These are phyloP conservation scores for Pseudonitzschia multistriata DNA, from an alignment of 108 stramenopile species.

Conservation along the genomic window DNA sequence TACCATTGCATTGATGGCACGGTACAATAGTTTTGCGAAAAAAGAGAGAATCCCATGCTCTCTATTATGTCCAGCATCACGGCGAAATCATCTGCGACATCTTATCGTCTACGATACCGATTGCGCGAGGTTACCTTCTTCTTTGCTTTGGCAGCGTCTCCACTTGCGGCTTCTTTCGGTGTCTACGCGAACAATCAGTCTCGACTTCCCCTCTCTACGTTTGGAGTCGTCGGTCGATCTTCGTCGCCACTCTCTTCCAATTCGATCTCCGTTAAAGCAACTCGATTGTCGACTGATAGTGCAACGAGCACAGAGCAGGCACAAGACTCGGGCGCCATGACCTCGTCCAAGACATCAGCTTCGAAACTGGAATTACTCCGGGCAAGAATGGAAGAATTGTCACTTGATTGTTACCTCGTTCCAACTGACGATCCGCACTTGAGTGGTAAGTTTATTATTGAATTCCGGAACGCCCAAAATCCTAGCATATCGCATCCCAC, in stretches of 20 bases:
- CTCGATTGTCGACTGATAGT: not conserved
- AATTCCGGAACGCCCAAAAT: not conserved
- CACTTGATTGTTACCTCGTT: slow-evolving; percentile 74
- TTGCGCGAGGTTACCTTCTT: slow-evolving; percentile 4
- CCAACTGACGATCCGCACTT: slow-evolving; percentile 90
- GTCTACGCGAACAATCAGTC: slow-evolving; percentile 10
- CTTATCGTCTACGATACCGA: not conserved
- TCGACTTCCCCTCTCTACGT: not conserved
- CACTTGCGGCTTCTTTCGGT: slow-evolving; percentile 5
- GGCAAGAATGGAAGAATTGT: slow-evolving; percentile 53
- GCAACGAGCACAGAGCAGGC: slow-evolving; percentile 10
- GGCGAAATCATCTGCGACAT: not conserved
- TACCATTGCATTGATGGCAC: no score
- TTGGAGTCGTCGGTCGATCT: slow-evolving; percentile 1
- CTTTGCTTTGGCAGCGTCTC: slow-evolving; percentile 25
- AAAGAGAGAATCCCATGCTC: not conserved
- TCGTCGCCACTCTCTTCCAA: not conserved
- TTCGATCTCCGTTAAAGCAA: not conserved
- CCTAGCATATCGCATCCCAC: not conserved
- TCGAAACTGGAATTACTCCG: slow-evolving; percentile 57
- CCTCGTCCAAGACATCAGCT: slow-evolving; percentile 39
- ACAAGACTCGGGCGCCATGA: not conserved
- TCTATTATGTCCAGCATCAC: not conserved
- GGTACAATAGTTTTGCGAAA: no score
- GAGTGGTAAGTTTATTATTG: slow-evolving; percentile 39